Percentiles rank a stretch among this genome's conserved stretches.
Evolutionary conservation across 1,284 basidiomycete species (phyloP).

Genomic region (Cutaneotrichosporon mucoides): DNA sequence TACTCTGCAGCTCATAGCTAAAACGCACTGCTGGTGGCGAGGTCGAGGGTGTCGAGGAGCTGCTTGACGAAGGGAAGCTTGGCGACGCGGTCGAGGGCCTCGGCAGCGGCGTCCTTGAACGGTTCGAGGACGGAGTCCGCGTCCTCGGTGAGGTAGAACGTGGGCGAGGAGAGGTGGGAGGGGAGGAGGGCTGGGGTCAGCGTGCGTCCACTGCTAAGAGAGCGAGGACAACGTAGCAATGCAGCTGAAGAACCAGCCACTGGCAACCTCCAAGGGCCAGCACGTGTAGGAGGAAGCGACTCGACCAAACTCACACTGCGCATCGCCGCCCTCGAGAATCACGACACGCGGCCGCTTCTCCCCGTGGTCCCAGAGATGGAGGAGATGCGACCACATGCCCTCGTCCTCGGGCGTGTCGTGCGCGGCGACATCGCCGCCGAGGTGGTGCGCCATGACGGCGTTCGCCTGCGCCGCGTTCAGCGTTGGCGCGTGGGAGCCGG

Average conservation of each 20-base stretch:
- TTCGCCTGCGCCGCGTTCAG: slow-evolving; percentile 43
- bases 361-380: slow-evolving; percentile 21
- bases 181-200: slow-evolving; percentile 5
- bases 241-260: no score
- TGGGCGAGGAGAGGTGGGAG: not conserved
- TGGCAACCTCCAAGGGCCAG: no score
- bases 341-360: slow-evolving; percentile 37
- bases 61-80: slow-evolving; percentile 14
- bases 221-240: no score
- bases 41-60: slow-evolving; percentile 15
- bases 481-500: slow-evolving; percentile 26
- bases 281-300: no score
- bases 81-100: slow-evolving; percentile 6
- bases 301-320: slow-evolving; percentile 32
- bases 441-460: slow-evolving; percentile 46
- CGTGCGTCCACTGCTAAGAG: no score
- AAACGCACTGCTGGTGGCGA: not conserved
- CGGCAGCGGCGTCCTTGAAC: slow-evolving; percentile 11
- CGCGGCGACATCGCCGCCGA: slow-evolving; percentile 34
- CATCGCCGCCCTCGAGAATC: slow-evolving; percentile 38
- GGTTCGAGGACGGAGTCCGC: slow-evolving; percentile 12
- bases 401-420: slow-evolving; percentile 41
- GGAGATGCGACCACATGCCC: slow-evolving; percentile 43
- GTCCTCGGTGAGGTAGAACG: slow-evolving; percentile 15
- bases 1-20: not conserved